A percentile compares a stretch with the other conserved stretches of the same genome.
Evolutionary conservation across 371 early-diverging fungal genomes (phyloP).

Genomic region (Syncephalis plumigaleata): DNA sequence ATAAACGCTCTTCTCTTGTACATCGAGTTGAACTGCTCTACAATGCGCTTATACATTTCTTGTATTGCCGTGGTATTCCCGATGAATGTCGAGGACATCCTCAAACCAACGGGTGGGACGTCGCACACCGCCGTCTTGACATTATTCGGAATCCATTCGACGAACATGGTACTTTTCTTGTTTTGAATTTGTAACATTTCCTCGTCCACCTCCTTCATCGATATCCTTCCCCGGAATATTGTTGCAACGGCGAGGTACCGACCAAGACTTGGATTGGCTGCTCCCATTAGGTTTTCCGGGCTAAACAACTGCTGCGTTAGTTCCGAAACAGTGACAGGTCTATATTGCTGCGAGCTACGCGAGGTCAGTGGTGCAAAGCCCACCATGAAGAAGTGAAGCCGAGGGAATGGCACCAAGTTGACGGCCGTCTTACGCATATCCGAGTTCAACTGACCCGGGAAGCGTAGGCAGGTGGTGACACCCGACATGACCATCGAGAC

Average conservation of each 20-base stretch:
- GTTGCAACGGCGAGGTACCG: conserved; percentile 97
- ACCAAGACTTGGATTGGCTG: conserved; percentile 95
- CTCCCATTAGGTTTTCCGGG: conserved; percentile 98
- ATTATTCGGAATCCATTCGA: conserved; percentile 99
- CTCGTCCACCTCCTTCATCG: conserved; percentile 98
- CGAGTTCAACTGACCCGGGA: conserved; percentile 98
- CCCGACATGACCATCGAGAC: conserved; percentile 92
- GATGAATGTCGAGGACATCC: conserved; percentile 97
- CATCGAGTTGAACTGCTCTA: conserved; percentile 91
- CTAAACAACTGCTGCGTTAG: conserved; percentile 97
- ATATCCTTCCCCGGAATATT: conserved; percentile 97
- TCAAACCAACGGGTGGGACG: conserved; percentile 91
- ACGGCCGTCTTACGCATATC: conserved; percentile 97
- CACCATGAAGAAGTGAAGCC: conserved; percentile 99
- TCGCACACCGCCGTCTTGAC: conserved; percentile 98
- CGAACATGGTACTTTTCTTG: conserved; percentile 96
- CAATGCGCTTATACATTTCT: conserved; percentile 95
- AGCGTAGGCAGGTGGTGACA: conserved; percentile 94
- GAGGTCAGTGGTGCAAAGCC: conserved; percentile 96
- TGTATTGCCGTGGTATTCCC: conserved; percentile 98
- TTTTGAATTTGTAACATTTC: conserved; percentile 94
- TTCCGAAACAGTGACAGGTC: conserved; percentile 83
- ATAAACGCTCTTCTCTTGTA: conserved; percentile 92
- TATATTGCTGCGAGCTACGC: conserved; percentile 76
- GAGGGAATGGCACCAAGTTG: conserved; percentile 97